Conservation (phyloP, 371 early-diverging fungal species). For the Mortierella sp. region DNA sequence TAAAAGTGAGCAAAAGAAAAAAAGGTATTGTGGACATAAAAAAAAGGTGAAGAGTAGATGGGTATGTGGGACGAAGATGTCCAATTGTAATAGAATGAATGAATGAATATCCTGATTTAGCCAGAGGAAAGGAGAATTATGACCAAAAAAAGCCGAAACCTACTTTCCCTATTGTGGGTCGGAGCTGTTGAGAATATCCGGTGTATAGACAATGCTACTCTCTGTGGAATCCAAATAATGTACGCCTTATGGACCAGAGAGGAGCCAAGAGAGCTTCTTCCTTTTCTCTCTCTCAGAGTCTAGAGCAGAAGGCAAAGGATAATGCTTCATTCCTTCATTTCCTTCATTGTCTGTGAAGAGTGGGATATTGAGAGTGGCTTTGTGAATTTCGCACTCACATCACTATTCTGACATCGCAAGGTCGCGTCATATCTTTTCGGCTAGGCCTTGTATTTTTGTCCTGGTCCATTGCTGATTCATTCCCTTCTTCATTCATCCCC, state of each 20-base stretch:
- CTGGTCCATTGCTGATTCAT: too few relatives aligned
- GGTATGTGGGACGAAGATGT: too few relatives aligned
- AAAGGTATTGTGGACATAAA: background rate
- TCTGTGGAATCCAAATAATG: background rate
- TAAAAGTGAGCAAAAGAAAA: background rate
- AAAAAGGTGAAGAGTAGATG: background rate
- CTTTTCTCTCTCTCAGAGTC: too few relatives aligned
- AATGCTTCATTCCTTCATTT: too few relatives aligned
- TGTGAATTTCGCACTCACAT: too few relatives aligned
- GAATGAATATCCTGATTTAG: background rate
- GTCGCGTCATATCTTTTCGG: too few relatives aligned
- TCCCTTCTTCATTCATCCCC: background rate
- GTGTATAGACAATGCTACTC: background rate
- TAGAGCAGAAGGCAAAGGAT: too few relatives aligned
- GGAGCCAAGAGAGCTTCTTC: too few relatives aligned
- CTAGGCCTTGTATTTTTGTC: too few relatives aligned
- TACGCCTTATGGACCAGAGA: background rate
- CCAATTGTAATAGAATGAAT: background rate
- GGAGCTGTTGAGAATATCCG: conserved; percentile 5
- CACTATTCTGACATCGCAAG: too few relatives aligned
- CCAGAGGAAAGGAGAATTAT: background rate
- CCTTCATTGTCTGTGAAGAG: too few relatives aligned
- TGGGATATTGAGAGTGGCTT: too few relatives aligned
- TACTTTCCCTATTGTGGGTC: background rate
- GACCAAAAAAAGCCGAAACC: background rate